Base-by-base conservation (phyloP, 768 basidiomycete genomes). In the Obba rivulosa region DNA sequence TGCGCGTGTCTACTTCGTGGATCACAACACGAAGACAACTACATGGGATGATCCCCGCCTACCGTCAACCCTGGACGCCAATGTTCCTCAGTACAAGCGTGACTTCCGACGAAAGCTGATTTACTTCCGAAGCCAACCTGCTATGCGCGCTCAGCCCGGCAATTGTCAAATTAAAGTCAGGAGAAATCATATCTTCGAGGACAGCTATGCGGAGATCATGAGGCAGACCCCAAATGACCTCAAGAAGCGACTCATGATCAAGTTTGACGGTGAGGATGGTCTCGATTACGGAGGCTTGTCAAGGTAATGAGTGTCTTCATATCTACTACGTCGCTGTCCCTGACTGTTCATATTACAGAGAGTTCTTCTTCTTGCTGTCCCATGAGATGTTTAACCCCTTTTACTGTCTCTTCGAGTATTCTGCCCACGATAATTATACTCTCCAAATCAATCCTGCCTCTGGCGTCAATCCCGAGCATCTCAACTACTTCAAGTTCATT, bases 371-470 rank as follows among this genome's bases (percentile, higher is more conserved):
- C 87, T 73, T 99, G 49, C 79, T 99, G 41, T 98, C 95, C 28
- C 96, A 99, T 66, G 96, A 98, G 70, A 98, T 99, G 96, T 98
- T 99, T 77, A 96, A 98, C 69, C 96, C 96, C 20, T 98, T 99
- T 79, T 98, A 99, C 71, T 98, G 96, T 67, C 76, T 99, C 10
- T 99, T 99, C 70, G 96, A 99, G 71, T 99, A 99, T 69, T 98
- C 96, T 1, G 96, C 96, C 17, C 95, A 97, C 72, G 96, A 98
- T 76, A 98, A 99, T 70, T 99, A 99, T 65, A 98, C 96, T 9
- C 85, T 99, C 23, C 96, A 99, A 69, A 98, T 99, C 69, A 98
- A 98, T 70, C 95, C 95, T 11, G 93, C 92, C 9, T 96, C 93
- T 28, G 91, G 91, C 37, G 92, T 99, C 58, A 99, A 99, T 67